phyloP scores from a whole-genome alignment of 495 filamentous ascomycete species.

The Aspergillus olivimuriae region DNA sequence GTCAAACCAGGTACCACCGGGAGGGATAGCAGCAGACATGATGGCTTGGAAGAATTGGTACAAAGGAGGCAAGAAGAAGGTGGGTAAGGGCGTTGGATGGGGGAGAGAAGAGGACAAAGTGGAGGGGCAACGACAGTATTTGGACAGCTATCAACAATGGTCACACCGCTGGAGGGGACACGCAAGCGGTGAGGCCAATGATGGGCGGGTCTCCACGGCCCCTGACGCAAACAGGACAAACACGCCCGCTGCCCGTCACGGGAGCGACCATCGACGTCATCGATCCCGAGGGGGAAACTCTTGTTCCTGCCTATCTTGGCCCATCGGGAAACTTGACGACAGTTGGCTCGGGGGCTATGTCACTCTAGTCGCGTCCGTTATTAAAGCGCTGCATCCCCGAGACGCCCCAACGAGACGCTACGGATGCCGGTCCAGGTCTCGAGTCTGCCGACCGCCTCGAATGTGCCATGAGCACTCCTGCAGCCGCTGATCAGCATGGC shows the following conservation, averaged over 20 bases:
- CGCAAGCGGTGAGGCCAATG: constrained; percentile 23
- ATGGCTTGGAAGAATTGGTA: constrained; percentile 9
- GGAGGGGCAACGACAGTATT: constrained; percentile 9
- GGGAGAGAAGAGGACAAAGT: constrained; percentile 4
- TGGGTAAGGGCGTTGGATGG: constrained; percentile 6
- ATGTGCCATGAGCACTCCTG: constrained; percentile 29
- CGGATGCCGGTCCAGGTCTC: too few relatives aligned
- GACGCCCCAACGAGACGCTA: too few relatives aligned
- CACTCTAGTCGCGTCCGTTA: not conserved
- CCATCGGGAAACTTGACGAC: too few relatives aligned
- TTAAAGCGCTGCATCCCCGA: too few relatives aligned
- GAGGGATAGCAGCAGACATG: constrained; percentile 38
- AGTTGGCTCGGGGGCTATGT: too few relatives aligned
- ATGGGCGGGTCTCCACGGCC: not conserved
- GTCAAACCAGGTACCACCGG: constrained; percentile 75
- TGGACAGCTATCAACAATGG: too few relatives aligned
- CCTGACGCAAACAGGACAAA: constrained; percentile 11
- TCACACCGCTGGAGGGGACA: constrained; percentile 23
- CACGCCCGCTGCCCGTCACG: too few relatives aligned
- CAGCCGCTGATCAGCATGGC: constrained; percentile 12
- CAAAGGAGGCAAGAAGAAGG: constrained; percentile 9
- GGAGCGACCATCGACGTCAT: constrained; percentile 34
- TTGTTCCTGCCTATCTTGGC: constrained; percentile 5
- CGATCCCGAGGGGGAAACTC: constrained; percentile 1
- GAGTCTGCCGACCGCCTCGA: too few relatives aligned